Conservation (phyloP, 768 basidiomycete species). For the Podaxis carcinomalis region DNA sequence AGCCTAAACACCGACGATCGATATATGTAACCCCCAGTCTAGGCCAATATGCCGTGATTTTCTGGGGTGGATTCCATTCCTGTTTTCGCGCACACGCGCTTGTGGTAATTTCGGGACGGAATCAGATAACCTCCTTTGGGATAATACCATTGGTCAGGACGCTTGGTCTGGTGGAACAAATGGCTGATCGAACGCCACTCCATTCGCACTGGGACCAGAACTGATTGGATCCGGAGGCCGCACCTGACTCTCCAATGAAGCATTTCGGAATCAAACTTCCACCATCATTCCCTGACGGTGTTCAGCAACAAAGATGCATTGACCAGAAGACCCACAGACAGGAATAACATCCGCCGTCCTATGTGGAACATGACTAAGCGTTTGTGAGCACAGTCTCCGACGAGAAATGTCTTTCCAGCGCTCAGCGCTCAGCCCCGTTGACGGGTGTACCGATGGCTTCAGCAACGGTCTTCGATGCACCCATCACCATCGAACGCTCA, state of each 20-base stretch:
- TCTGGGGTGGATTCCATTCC: background rate
- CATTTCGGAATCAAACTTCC: background rate
- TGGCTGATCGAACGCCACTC: background rate
- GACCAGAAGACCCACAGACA: background rate
- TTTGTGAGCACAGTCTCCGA: background rate
- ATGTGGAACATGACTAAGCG: conserved; percentile 9
- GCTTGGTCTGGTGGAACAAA: background rate
- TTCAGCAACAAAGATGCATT: background rate
- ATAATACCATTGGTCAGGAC: background rate
- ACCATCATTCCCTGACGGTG: background rate
- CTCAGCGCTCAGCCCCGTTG: background rate
- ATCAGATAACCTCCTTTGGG: background rate
- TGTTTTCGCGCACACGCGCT: background rate
- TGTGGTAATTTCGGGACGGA: background rate
- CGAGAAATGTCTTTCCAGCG: background rate
- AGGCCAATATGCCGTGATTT: background rate
- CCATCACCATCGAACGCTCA: background rate
- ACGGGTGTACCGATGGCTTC: background rate
- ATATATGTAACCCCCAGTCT: background rate
- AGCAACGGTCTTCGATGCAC: background rate
- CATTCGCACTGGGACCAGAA: background rate
- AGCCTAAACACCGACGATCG: background rate
- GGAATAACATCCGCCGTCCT: background rate
- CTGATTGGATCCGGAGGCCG: background rate
- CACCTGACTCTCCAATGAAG: conserved; percentile 3